Evolutionary conservation across 1,139 yeast genomes (phyloP).

Genomic region (Pichia sp.): DNA sequence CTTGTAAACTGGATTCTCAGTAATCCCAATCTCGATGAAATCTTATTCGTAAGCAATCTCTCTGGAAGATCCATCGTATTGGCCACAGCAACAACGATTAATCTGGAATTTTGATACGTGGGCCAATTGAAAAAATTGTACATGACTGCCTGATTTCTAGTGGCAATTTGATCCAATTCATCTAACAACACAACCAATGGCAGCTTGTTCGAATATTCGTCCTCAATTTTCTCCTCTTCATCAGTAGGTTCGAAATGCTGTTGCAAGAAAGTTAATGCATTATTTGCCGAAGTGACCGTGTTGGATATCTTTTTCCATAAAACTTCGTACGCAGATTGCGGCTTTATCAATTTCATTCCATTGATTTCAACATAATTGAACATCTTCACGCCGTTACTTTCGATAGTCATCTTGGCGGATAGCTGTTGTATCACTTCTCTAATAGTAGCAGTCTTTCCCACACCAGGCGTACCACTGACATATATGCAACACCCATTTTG

Average conservation of each 20-base stretch:
- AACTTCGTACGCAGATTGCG: slow-evolving; percentile 78
- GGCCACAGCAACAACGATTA: slow-evolving; percentile 89
- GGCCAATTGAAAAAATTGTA: slow-evolving; percentile 99
- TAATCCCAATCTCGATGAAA: slow-evolving; percentile 85
- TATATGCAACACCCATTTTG: slow-evolving; percentile 81
- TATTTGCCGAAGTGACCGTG: slow-evolving; percentile 55
- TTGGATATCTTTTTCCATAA: slow-evolving; percentile 76
- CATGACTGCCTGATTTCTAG: slow-evolving; percentile 81
- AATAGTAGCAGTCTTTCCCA: slow-evolving; percentile 94
- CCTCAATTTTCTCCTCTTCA: slow-evolving; percentile 8
- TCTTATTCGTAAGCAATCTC: slow-evolving; percentile 77
- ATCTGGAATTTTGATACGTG: slow-evolving; percentile 68
- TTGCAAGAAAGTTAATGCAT: slow-evolving; percentile 57
- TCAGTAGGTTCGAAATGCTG: slow-evolving; percentile 37
- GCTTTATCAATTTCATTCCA: slow-evolving; percentile 81
- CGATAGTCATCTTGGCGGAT: slow-evolving; percentile 35
- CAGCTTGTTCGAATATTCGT: slow-evolving; percentile 26
- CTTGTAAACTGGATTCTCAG: slow-evolving; percentile 86
- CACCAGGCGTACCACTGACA: slow-evolving; percentile 96
- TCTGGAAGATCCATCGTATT: slow-evolving; percentile 98
- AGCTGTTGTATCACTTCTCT: slow-evolving; percentile 77
- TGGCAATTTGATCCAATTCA: slow-evolving; percentile 88
- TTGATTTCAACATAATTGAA: slow-evolving; percentile 84
- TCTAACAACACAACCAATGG: slow-evolving; percentile 81
- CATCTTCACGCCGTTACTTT: slow-evolving; percentile 44